Percentiles rank a stretch among this genome's conserved stretches.
Evolutionary conservation across 2,329 filamentous ascomycete species (phyloP).

Genomic region (Phoma sp.): DNA sequence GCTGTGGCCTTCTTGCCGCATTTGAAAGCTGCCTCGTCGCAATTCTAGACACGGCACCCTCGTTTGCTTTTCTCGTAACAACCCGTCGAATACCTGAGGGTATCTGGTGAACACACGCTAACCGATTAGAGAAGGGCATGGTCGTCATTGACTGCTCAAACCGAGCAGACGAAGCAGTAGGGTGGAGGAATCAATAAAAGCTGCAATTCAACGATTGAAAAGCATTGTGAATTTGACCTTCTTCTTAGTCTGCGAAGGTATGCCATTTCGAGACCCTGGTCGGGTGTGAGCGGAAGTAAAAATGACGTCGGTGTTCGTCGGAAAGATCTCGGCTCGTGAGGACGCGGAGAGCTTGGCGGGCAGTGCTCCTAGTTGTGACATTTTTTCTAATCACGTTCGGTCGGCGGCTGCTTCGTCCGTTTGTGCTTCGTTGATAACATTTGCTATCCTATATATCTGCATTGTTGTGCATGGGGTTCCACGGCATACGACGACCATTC

Average conservation of each 20-base stretch:
- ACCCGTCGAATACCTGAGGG: constrained; percentile 29
- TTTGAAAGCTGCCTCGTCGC: constrained; percentile 2
- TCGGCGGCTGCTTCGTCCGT: too few relatives aligned
- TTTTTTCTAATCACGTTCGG: too few relatives aligned
- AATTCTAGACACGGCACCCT: background rate
- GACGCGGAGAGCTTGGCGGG: too few relatives aligned
- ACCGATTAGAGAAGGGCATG: background rate
- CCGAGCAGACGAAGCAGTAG: background rate
- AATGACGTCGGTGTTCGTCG: constrained; percentile 14
- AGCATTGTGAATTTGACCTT: background rate
- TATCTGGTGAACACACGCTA: constrained; percentile 23
- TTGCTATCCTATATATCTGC: too few relatives aligned
- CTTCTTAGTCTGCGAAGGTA: background rate
- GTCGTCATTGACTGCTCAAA: background rate
- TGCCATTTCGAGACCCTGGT: constrained; percentile 4
- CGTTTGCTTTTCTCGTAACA: constrained; percentile 15
- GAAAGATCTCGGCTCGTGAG: background rate
- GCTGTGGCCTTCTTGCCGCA: constrained; percentile 2
- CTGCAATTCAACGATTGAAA: background rate
- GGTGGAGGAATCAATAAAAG: background rate
- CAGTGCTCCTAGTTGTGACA: too few relatives aligned
- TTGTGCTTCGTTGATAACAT: too few relatives aligned
- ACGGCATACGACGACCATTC: too few relatives aligned
- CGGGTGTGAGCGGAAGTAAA: constrained; percentile 16
- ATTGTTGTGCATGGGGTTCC: too few relatives aligned